Conservation (phyloP, 2,329 filamentous ascomycete species). For the Talaromyces sp. region DNA sequence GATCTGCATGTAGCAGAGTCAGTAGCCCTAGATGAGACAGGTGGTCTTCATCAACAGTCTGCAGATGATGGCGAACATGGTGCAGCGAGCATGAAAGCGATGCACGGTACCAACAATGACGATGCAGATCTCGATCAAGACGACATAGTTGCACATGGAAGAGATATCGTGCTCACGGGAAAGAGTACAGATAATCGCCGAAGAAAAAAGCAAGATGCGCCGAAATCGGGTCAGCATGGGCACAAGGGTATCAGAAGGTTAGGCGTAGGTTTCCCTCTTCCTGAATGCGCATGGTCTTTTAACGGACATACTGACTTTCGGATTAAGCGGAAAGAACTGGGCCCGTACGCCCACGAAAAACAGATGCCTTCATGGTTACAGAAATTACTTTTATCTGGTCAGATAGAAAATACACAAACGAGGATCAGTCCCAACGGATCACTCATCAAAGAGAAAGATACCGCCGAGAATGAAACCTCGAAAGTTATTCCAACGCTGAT, state of each 20-base stretch:
- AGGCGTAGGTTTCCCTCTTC: slow-evolving; percentile 26
- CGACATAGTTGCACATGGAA: not conserved
- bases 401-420: slow-evolving; percentile 56
- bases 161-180: slow-evolving; percentile 8
- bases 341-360: slow-evolving; percentile 68
- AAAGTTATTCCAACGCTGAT: slow-evolving; percentile 62
- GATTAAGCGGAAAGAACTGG: slow-evolving; percentile 59
- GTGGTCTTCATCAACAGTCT: slow-evolving; percentile 3
- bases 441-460: slow-evolving; percentile 38
- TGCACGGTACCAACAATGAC: not conserved
- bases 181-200: slow-evolving; percentile 2
- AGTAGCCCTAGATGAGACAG: slow-evolving; percentile 42
- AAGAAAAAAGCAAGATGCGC: slow-evolving; percentile 3
- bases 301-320: slow-evolving; percentile 15
- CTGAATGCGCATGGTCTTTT: not conserved
- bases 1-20: slow-evolving; percentile 57
- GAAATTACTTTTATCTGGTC: slow-evolving; percentile 58
- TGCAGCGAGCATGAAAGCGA: not conserved
- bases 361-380: slow-evolving; percentile 70
- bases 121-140: not conserved
- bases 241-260: slow-evolving; percentile 27
- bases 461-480: slow-evolving; percentile 47
- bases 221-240: slow-evolving; percentile 1
- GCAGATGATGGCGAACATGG: not conserved
- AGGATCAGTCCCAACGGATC: slow-evolving; percentile 45